Percentiles rank a stretch among this genome's conserved stretches.
phyloP scores from a whole-genome alignment of 805 yeast genomes.

The Wickerhamiella sergipiensis region DNA sequence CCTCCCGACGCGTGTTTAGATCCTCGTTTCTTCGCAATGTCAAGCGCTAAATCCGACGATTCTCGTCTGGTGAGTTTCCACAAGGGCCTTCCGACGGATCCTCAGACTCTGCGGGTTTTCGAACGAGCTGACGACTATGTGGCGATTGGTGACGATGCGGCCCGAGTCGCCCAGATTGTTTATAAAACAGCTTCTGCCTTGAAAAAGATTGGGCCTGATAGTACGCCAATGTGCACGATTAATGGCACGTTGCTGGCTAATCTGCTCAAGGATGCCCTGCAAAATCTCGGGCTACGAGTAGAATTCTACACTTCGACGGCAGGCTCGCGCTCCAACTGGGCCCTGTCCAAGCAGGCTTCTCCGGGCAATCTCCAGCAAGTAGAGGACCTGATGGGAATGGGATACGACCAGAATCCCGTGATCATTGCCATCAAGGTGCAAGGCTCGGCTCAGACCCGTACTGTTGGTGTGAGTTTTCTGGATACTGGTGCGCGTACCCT shows the following conservation, averaged over 20 bases:
- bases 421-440: constrained; percentile 39
- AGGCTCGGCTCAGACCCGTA: constrained; percentile 31
- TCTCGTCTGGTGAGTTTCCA: neutral
- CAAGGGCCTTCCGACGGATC: neutral
- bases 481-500: constrained; percentile 56
- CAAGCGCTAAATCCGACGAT: neutral
- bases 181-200: constrained; percentile 70
- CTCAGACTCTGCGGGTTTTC: constrained; percentile 41
- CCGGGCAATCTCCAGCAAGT: constrained; percentile 80
- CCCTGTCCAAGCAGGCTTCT: constrained; percentile 48
- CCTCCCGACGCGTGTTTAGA: neutral
- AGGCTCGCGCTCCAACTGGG: constrained; percentile 34
- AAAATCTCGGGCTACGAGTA: constrained; percentile 60
- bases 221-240: constrained; percentile 39
- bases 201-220: constrained; percentile 30
- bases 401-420: constrained; percentile 34
- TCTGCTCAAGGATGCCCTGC: constrained; percentile 49
- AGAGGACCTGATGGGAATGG: constrained; percentile 50
- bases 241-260: constrained; percentile 61
- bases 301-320: constrained; percentile 56
- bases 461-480: constrained; percentile 66
- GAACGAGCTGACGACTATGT: constrained; percentile 76
- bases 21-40: neutral
- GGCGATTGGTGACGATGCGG: constrained; percentile 63
- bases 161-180: constrained; percentile 65